These are phyloP conservation scores for Aspergillus aculeatinus DNA, from an alignment of 2,329 filamentous ascomycete genomes.

Conservation along the genomic window DNA sequence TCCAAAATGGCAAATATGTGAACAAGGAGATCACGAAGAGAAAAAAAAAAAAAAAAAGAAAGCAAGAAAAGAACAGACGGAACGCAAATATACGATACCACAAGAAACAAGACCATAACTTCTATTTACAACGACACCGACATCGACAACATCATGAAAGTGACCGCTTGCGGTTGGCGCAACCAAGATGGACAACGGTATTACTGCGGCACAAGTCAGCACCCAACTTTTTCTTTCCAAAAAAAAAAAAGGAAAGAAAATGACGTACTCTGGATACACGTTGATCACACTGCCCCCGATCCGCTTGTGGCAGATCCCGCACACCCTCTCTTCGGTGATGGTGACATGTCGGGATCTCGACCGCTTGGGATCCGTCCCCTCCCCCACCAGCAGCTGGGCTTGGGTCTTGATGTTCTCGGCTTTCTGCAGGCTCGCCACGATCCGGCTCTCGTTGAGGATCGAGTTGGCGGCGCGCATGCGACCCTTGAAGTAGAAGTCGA, in stretches of 20 bases:
- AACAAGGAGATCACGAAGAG: constrained; percentile 6
- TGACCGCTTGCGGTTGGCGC: constrained; percentile 54
- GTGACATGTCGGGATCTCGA: constrained; percentile 69
- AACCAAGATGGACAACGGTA: constrained; percentile 76
- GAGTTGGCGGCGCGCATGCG: constrained; percentile 85
- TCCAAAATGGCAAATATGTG: constrained; percentile 13
- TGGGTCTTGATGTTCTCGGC: constrained; percentile 78
- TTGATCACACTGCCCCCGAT: constrained; percentile 88
- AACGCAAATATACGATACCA: constrained; percentile 10
- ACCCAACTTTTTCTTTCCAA: constrained; percentile 18
- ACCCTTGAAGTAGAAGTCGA: constrained; percentile 88
- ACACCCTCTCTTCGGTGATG: constrained; percentile 83
- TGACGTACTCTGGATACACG: constrained; percentile 75
- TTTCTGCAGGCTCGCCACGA: constrained; percentile 73
- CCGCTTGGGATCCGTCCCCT: constrained; percentile 53
- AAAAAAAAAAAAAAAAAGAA: constrained; percentile 10
- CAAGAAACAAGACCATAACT: constrained; percentile 17
- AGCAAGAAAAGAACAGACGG: constrained; percentile 14
- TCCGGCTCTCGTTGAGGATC: constrained; percentile 73
- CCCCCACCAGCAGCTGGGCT: constrained; percentile 70
- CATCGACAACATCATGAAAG: constrained; percentile 21
- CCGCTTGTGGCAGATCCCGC: constrained; percentile 88
- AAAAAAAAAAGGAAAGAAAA: not conserved
- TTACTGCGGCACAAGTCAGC: constrained; percentile 34
- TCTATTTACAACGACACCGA: constrained; percentile 17